These are phyloP conservation scores for Entophlyctis helioformis DNA, from an alignment of 192 early-diverging fungal species.

Conservation along the genomic window DNA sequence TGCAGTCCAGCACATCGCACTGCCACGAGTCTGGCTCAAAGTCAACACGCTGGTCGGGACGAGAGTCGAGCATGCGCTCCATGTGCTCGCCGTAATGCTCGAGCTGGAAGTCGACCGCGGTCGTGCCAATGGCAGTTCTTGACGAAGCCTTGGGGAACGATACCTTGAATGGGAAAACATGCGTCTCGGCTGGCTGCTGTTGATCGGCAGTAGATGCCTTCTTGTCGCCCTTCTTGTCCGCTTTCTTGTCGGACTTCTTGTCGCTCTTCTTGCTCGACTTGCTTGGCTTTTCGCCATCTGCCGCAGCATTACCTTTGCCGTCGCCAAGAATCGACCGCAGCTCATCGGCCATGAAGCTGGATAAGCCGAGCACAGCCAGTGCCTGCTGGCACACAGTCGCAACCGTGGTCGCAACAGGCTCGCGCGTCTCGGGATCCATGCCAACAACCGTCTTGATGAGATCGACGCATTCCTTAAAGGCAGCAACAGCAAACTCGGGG, in stretches of 20 bases:
- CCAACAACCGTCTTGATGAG: no score
- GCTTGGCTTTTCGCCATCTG: no score
- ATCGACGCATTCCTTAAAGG: no score
- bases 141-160: constrained; percentile 1
- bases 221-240: background rate
- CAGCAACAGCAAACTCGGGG: no score
- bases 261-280: constrained; percentile 1
- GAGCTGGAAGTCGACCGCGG: constrained; percentile 16
- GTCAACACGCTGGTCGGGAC: constrained; percentile 14
- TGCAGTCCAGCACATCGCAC: constrained; percentile 18
- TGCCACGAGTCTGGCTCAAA: constrained; percentile 33
- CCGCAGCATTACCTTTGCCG: no score
- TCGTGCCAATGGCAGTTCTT: constrained; percentile 2
- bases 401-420: no score
- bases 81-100: constrained; percentile 15
- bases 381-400: no score
- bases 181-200: no score
- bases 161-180: constrained; percentile 10
- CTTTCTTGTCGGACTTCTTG: background rate
- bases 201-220: background rate
- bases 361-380: no score
- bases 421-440: no score
- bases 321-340: no score
- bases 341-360: no score
- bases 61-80: constrained; percentile 17